Evolutionary conservation across 225 moss, liverwort and hornwort species (phyloP).

Genomic region (Asterella californica): DNA sequence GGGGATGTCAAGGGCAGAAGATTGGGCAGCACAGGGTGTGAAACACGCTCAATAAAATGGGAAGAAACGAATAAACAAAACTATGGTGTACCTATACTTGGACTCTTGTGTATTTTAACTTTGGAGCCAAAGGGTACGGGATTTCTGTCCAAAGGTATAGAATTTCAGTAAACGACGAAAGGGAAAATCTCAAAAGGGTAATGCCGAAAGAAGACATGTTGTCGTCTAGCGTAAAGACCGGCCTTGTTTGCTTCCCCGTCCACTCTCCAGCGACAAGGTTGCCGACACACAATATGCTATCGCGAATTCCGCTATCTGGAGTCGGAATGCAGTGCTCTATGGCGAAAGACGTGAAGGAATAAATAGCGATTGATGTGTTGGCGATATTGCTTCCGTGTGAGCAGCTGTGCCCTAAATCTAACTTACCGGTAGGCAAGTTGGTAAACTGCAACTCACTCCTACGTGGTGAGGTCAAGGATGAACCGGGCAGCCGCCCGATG

Average conservation of each 20-base stretch:
- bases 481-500: not conserved
- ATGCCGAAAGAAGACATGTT: not conserved
- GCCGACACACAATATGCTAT: not conserved
- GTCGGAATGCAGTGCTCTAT: not conserved
- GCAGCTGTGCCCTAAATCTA: conserved; percentile 10
- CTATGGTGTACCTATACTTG: not conserved
- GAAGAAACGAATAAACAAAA: too few relatives aligned
- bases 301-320: not conserved
- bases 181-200: not conserved
- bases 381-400: not conserved
- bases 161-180: not conserved
- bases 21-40: not conserved
- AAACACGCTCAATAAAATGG: not conserved
- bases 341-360: too few relatives aligned
- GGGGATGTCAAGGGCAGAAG: not conserved
- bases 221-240: conserved; percentile 8
- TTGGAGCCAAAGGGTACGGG: not conserved
- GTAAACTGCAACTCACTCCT: not conserved
- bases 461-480: not conserved
- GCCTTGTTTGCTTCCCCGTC: conserved; percentile 2
- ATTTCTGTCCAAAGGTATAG: not conserved
- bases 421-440: not conserved
- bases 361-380: not conserved
- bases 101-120: not conserved
- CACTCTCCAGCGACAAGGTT: not conserved